These are phyloP conservation scores for Bothriochloa decipiens DNA, from an alignment of 176 grass and related monocot species.

Conservation along the genomic window DNA sequence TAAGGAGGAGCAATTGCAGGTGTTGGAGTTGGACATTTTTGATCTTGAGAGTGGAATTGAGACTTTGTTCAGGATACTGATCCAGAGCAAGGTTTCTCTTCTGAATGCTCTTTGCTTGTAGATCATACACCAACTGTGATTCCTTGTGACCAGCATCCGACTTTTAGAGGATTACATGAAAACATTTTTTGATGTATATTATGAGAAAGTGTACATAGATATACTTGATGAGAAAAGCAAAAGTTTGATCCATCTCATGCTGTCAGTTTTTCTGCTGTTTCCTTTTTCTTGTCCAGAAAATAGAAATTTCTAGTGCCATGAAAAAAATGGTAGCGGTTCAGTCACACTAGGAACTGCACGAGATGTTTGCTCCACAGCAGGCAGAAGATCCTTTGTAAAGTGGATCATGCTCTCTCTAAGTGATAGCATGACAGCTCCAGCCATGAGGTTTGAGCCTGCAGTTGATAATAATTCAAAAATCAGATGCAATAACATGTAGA, in stretches of 20 bases:
- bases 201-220: too few species aligned
- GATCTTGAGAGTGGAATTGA: too few species aligned
- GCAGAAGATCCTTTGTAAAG: constrained; percentile 10
- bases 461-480: background rate
- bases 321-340: background rate
- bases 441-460: constrained; percentile 5
- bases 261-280: background rate
- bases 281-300: background rate
- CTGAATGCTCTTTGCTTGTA: constrained; percentile 10
- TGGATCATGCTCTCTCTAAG: constrained; percentile 3
- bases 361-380: background rate
- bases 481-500: background rate
- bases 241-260: constrained; percentile 20
- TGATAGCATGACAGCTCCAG: background rate
- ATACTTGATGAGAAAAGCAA: background rate
- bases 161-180: constrained; percentile 36
- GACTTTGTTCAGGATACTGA: too few species aligned
- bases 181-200: too few species aligned
- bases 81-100: background rate
- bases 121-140: constrained; percentile 4
- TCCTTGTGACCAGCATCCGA: constrained; percentile 28
- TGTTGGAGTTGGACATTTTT: too few species aligned
- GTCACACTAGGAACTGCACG: background rate
- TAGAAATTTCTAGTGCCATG: background rate
- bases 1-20: too few species aligned